Evolutionary conservation across 768 basidiomycete species (phyloP).

Genomic region (Phlebiopsis flavidoalba): DNA sequence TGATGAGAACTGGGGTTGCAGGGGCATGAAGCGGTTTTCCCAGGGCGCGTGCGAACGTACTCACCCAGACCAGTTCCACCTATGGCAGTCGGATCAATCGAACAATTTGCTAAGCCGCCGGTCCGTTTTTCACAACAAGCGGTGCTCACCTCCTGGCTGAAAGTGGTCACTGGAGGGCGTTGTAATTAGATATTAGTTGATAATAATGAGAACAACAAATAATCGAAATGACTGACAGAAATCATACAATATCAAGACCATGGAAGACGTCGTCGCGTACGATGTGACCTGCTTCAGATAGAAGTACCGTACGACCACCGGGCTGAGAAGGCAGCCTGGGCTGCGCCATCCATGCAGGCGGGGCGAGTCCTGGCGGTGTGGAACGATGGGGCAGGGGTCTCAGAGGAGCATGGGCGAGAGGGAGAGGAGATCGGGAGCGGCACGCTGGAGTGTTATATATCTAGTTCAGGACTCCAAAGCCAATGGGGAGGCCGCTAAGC

Average conservation of each 20-base stretch:
- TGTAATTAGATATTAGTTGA: background rate
- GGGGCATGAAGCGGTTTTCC: background rate
- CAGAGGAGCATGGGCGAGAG: constrained; percentile 5
- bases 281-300: constrained; percentile 13
- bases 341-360: constrained; percentile 13
- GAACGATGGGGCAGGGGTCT: constrained; percentile 3
- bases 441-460: background rate
- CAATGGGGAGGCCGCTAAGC: background rate
- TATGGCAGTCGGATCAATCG: background rate
- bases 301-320: constrained; percentile 10
- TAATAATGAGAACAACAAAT: background rate
- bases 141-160: constrained; percentile 12
- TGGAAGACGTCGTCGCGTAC: constrained; percentile 12
- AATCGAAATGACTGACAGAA: background rate
- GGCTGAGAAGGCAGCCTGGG: background rate
- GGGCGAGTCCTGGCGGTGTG: background rate
- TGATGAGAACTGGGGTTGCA: constrained; percentile 5
- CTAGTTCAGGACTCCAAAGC: no score
- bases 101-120: background rate
- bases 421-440: background rate
- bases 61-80: constrained; percentile 16
- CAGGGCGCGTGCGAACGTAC: background rate
- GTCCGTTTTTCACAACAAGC: background rate
- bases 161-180: constrained; percentile 6
- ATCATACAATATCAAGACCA: constrained; percentile 13